Evolutionary conservation across 192 early-diverging fungal genomes (phyloP), one percentile per base, ranked within the genome.

Genomic region (Coemansia erecta): DNA sequence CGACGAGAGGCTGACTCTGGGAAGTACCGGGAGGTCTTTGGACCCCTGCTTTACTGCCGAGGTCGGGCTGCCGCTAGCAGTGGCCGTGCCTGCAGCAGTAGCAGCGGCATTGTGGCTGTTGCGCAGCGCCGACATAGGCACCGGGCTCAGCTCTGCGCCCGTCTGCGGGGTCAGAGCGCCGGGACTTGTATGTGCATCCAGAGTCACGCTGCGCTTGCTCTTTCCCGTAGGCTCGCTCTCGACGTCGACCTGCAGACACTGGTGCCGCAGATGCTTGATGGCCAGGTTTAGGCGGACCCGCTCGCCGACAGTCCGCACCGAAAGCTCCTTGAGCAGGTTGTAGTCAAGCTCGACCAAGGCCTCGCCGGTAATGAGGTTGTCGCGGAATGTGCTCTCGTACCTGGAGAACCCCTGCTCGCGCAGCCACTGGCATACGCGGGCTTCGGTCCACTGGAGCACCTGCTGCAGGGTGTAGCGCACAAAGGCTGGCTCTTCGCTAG

Each of bases 341-440:
- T 95, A 89, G 73, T 92, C 87, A 2, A 97, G 80, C 72, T 95
- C 93, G 4, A 91, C 71, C 52, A 97, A 72, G 7, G 89, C 82
- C 19, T 87, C 83, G n/a, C 94, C 94, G 13, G 77, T 90, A 45
- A 97, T 87, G 53, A 87, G 64, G 70, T 95, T 86, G 26, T 91
- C 86, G 82, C 74, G 55, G 58, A 85, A 85, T 13, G 69, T 33
- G 28, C 55, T 45, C 43, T 80, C 81, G 59, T 83, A 83, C 58
- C 76, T 74, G 44, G 62, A 57, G 60, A 85, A 79, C 15, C 78
- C 71, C 42, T 82, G 70, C 48, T 85, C 83, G 22, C 75, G 67
- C 8, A 85, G 63, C 83, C 83, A 85, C 40, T 70, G 64, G 57
- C 76, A 64, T 33, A 85, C 83, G 18, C 77, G 80, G 35, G 56